Conservation (phyloP, 768 basidiomycete genomes). For the Naganishia antarctica region DNA sequence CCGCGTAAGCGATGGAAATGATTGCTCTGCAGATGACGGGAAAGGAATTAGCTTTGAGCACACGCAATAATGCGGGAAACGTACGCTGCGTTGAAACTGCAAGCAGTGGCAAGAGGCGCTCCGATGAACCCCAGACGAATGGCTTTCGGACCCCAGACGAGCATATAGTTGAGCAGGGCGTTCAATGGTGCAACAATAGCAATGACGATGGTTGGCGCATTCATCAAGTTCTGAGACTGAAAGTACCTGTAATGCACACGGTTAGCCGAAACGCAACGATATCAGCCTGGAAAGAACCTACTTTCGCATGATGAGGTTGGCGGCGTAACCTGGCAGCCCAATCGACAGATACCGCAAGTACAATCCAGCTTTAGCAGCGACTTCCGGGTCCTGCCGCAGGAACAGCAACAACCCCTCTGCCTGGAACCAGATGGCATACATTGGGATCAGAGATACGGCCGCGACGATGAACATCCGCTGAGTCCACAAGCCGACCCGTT, state of each 20-base stretch:
- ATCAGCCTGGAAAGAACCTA: conserved; percentile 29
- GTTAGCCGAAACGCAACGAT: not conserved
- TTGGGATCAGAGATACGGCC: conserved; percentile 58
- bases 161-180: conserved; percentile 69
- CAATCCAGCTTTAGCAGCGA: conserved; percentile 67
- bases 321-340: conserved; percentile 71
- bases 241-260: conserved; percentile 57
- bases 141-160: conserved; percentile 82
- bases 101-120: conserved; percentile 80
- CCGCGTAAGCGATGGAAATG: conserved; percentile 44
- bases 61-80: conserved; percentile 18
- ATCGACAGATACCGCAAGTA: conserved; percentile 73
- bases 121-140: conserved; percentile 84
- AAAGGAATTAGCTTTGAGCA: not conserved
- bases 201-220: conserved; percentile 77
- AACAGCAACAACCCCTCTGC: conserved; percentile 69
- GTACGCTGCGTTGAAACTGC: conserved; percentile 77
- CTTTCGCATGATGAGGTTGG: conserved; percentile 57
- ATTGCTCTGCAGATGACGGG: conserved; percentile 39
- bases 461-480: conserved; percentile 73
- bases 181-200: conserved; percentile 81
- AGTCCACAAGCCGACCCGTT: conserved; percentile 81
- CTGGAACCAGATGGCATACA: conserved; percentile 71
- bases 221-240: conserved; percentile 80
- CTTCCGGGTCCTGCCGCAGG: conserved; percentile 63